These are phyloP conservation scores for Colletotrichum musicola DNA, from an alignment of 2,329 filamentous ascomycete species.

Conservation along the genomic window DNA sequence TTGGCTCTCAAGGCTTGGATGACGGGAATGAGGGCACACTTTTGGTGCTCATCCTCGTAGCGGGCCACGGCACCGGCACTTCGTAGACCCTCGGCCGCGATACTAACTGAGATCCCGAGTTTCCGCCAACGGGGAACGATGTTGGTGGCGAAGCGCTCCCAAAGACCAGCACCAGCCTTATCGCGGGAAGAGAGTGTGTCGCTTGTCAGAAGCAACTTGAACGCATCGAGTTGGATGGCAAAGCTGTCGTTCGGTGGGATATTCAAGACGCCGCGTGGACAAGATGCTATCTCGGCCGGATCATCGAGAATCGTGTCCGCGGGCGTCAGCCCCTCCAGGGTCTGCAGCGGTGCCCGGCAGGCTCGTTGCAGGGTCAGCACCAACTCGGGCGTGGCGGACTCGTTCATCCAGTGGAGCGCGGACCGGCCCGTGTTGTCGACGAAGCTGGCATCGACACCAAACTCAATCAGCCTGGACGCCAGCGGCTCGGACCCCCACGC, in stretches of 20 bases:
- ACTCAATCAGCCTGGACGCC: slow-evolving; percentile 40
- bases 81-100: slow-evolving; percentile 14
- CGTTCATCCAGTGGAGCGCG: slow-evolving; percentile 45
- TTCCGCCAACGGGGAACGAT: neutral
- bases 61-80: neutral
- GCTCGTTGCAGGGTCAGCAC: slow-evolving; percentile 43
- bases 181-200: slow-evolving; percentile 1
- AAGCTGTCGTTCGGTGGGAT: neutral
- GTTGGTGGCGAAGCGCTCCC: slow-evolving; percentile 25
- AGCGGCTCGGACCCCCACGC: slow-evolving; percentile 46
- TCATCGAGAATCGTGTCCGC: slow-evolving; percentile 46
- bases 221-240: neutral
- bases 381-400: slow-evolving; percentile 42
- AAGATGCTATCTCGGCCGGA: too few species aligned
- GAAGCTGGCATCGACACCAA: slow-evolving; percentile 39
- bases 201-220: slow-evolving; percentile 3
- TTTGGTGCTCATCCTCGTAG: slow-evolving; percentile 11
- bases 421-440: slow-evolving; percentile 37
- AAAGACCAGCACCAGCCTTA: slow-evolving; percentile 3
- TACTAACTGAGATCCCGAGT: neutral
- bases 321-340: slow-evolving; percentile 41
- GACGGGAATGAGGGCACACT: slow-evolving; percentile 1
- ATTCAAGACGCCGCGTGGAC: neutral
- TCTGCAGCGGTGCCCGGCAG: slow-evolving; percentile 38
- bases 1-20: neutral